Percentiles rank a stretch among this genome's conserved stretches.
These are phyloP conservation scores for Teunomyces lycoperdinae DNA, from an alignment of 805 yeast species.

Conservation along the genomic window DNA sequence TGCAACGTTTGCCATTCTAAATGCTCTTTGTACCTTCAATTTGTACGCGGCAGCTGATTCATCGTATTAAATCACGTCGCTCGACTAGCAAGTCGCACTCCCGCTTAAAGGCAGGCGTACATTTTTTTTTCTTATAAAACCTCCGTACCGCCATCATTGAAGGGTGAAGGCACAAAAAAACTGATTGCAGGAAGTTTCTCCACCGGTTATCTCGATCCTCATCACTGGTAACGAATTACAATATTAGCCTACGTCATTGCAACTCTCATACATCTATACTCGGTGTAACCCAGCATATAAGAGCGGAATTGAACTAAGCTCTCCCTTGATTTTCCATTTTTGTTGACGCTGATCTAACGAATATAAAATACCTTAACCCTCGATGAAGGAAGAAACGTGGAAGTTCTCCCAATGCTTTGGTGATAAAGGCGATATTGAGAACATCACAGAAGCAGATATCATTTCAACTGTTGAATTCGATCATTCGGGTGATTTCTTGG, in stretches of 20 bases:
- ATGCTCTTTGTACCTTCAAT: too few species aligned
- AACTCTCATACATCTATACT: neutral
- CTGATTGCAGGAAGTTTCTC: constrained; percentile 3
- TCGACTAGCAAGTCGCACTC: neutral
- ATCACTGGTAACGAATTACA: constrained; percentile 1
- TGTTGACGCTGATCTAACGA: constrained; percentile 1
- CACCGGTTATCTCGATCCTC: constrained; percentile 3
- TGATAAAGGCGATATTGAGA: constrained; percentile 95
- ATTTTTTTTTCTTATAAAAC: neutral
- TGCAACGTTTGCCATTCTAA: too few species aligned
- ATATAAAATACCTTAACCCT: neutral
- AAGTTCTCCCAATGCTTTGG: constrained; percentile 98
- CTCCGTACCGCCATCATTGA: constrained; percentile 4
- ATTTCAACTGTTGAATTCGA: constrained; percentile 97
- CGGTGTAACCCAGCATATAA: constrained; percentile 1
- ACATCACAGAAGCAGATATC: constrained; percentile 94
- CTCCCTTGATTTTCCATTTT: neutral
- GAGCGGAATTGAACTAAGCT: constrained; percentile 2
- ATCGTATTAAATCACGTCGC: too few species aligned
- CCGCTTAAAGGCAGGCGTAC: neutral
- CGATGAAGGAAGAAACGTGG: constrained; percentile 46
- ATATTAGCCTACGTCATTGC: neutral
- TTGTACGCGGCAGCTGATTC: too few species aligned
- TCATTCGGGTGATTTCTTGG: constrained; percentile 88
- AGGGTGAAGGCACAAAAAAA: constrained; percentile 4